Evolutionary conservation across 345 rosid genomes (phyloP), one percentile per base, ranked within the genome.

Genomic region (Arabis alpina): DNA sequence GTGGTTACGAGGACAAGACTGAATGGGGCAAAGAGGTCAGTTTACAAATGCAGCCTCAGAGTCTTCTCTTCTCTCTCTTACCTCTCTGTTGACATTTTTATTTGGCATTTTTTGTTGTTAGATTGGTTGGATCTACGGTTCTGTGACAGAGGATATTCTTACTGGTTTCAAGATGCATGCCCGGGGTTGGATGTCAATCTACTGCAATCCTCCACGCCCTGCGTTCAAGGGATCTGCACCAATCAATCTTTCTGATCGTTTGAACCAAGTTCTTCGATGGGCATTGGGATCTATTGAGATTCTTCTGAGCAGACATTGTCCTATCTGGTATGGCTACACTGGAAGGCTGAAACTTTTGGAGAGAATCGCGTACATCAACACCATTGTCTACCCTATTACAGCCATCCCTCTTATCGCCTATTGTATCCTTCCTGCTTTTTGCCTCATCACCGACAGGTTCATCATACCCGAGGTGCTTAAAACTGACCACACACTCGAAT

Each of bases 161-260:
- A 94, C 99, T 25, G 99, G 99, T 70, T 94, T 94, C 75, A 94
- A 94, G 85, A 94, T 94, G 99, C 99, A 94, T 75, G 93, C 98
- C 64, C 99, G 98, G 54, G 99, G 99, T 32, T 94, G 99, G 99
- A 87, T 92, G 69, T 94, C 99, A 16, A 66, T 94, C 62, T 94
- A 94, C 71, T 94, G 99, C 80, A 87, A 89, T 93, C 99, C 99
- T 65, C 91, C 98, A 5, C 99, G 99, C 47, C 98, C 99, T 54
- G 98, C 98, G 19, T 94, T 94, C 70, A 94, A 95, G 84, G 99
- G 99, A 41, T 92, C 98, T 76, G 97, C 98, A 68, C 97, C 97
- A 24, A 93, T 93, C 91, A 93, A 93, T 89, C 98, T 93, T 76
- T 93, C 98, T 9, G 98, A 94, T 82, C 93, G 99, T 76, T 73